Evolutionary conservation across 1,284 basidiomycete species (phyloP).

Genomic region (Fomitopsis palustris): DNA sequence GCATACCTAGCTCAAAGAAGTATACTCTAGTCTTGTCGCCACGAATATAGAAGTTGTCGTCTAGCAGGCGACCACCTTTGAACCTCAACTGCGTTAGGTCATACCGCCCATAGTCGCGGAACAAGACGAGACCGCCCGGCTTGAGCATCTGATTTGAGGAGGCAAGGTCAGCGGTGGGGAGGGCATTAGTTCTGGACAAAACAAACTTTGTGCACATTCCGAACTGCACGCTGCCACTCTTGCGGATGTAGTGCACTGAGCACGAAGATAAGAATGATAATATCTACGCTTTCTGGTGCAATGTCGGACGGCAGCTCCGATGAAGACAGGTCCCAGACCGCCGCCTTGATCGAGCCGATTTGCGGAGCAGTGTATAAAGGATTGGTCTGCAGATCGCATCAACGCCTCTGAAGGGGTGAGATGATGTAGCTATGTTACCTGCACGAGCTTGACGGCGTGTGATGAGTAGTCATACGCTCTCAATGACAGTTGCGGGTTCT

Average conservation of each 20-base stretch:
- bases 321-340: conserved; percentile 91
- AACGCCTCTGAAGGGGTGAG: not conserved
- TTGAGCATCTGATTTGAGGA: conserved; percentile 75
- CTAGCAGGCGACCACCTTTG: conserved; percentile 82
- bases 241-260: conserved; percentile 91
- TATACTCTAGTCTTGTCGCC: conserved; percentile 97
- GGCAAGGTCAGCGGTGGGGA: not conserved
- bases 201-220: conserved; percentile 76
- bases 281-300: conserved; percentile 70
- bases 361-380: conserved; percentile 69
- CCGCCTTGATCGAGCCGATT: conserved; percentile 70
- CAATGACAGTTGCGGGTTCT: conserved; percentile 73
- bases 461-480: conserved; percentile 91
- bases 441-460: conserved; percentile 90
- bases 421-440: conserved; percentile 41
- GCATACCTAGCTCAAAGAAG: conserved; percentile 83
- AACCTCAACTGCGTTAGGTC: conserved; percentile 95
- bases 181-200: not conserved
- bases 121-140: conserved; percentile 80
- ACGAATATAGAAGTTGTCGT: conserved; percentile 92
- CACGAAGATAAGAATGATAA: conserved; percentile 93
- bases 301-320: conserved; percentile 62
- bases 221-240: conserved; percentile 86
- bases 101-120: conserved; percentile 94
- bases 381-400: conserved; percentile 44